Evolutionary conservation across 1,284 basidiomycete species (phyloP).

Genomic region (Rhodotorula sp.): DNA sequence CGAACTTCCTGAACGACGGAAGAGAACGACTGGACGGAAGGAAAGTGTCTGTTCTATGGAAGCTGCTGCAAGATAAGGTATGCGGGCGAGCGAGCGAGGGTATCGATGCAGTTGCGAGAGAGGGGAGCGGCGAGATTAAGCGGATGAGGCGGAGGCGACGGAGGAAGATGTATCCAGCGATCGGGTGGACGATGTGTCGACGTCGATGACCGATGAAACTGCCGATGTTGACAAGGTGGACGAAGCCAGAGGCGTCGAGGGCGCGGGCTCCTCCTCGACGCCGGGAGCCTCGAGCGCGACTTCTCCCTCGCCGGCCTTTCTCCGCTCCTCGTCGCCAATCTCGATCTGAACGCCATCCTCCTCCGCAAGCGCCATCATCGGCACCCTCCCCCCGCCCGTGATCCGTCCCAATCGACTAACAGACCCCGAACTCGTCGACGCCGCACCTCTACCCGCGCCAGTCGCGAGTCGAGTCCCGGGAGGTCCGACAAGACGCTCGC

Average conservation of each 20-base stretch:
- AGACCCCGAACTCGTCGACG: not conserved
- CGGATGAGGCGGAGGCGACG: not conserved
- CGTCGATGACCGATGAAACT: not conserved
- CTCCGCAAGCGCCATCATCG: conserved; percentile 30
- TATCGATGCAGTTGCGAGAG: not conserved
- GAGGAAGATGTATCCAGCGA: not conserved
- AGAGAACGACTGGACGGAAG: too few relatives aligned
- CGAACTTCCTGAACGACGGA: too few relatives aligned
- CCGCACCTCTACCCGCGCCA: not conserved
- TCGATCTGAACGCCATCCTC: conserved; percentile 25
- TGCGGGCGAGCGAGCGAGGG: not conserved
- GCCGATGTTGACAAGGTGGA: not conserved
- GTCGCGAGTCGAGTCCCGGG: too few relatives aligned
- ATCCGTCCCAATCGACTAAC: conserved; percentile 3
- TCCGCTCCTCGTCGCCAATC: conserved; percentile 15
- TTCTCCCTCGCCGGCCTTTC: not conserved
- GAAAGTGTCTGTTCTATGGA: not conserved
- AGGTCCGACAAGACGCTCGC: conserved; percentile 20
- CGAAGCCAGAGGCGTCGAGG: not conserved
- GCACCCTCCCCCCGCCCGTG: conserved; percentile 16
- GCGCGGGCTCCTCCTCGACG: not conserved
- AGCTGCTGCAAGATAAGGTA: not conserved
- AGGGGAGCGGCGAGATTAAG: not conserved
- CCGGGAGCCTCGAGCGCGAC: too few relatives aligned
- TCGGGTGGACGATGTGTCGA: not conserved